Conservation (phyloP, 2,329 filamentous ascomycete species). For the Neurospora crassa region DNA sequence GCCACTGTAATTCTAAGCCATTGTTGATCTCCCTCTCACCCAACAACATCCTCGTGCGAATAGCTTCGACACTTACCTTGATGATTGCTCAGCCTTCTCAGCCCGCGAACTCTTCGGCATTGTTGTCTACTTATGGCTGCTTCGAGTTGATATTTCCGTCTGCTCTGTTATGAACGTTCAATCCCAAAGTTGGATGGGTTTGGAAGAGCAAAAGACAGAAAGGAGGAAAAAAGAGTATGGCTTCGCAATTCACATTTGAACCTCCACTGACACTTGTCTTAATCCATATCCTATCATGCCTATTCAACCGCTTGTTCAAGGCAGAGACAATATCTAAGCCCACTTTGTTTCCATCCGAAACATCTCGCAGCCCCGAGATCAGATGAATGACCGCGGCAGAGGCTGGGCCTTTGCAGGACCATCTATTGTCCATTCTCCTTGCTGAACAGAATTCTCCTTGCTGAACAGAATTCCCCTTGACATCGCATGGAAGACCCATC, state of each 20-base stretch:
- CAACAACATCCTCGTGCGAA: background rate
- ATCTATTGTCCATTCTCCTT: background rate
- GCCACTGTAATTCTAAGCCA: background rate
- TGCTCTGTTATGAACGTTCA: background rate
- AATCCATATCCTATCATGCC: background rate
- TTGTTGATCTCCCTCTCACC: background rate
- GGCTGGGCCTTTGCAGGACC: background rate
- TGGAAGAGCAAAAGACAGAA: background rate
- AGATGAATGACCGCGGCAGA: background rate
- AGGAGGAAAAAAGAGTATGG: background rate
- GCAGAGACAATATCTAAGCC: background rate
- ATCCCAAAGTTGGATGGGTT: background rate
- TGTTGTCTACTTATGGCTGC: background rate
- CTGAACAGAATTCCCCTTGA: background rate
- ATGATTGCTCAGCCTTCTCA: background rate
- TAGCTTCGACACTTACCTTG: background rate
- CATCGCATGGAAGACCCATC: background rate
- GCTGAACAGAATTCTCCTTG: background rate
- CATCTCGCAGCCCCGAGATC: background rate
- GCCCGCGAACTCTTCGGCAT: background rate
- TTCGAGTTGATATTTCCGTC: background rate
- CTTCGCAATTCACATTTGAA: background rate
- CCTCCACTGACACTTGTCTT: background rate
- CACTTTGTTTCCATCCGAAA: background rate
- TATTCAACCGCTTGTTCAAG: background rate